These are phyloP conservation scores for Coemansia linderi DNA, from an alignment of 371 early-diverging fungal species.

Conservation along the genomic window DNA sequence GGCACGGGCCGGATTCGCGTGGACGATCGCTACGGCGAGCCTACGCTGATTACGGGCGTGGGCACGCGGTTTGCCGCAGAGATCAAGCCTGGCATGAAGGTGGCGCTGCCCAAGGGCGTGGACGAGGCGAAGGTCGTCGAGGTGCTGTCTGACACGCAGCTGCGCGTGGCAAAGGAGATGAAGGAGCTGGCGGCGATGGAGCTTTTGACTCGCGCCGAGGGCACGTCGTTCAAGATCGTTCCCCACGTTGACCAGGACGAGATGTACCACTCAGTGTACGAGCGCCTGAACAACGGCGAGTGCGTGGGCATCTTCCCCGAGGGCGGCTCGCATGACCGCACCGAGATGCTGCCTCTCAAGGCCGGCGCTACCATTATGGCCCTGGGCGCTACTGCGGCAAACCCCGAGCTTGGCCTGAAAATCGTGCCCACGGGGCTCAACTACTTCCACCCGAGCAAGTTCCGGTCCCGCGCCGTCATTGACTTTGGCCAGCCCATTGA, in stretches of 20 bases:
- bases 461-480: slow-evolving; percentile 93
- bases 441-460: slow-evolving; percentile 95
- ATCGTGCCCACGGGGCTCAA: slow-evolving; percentile 92
- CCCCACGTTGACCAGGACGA: slow-evolving; percentile 89
- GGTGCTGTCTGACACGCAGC: slow-evolving; percentile 79
- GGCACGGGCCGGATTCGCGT: slow-evolving; percentile 74
- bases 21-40: slow-evolving; percentile 65
- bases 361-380: slow-evolving; percentile 92
- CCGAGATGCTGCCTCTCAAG: slow-evolving; percentile 94
- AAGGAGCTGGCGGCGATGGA: slow-evolving; percentile 68
- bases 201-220: slow-evolving; percentile 60
- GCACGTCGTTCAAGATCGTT: slow-evolving; percentile 70
- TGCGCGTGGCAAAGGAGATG: slow-evolving; percentile 66
- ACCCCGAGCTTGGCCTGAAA: slow-evolving; percentile 85
- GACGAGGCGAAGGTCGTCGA: slow-evolving; percentile 71
- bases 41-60: slow-evolving; percentile 67
- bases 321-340: slow-evolving; percentile 95
- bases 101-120: slow-evolving; percentile 65
- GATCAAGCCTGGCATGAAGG: slow-evolving; percentile 61
- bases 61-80: slow-evolving; percentile 73
- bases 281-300: slow-evolving; percentile 70
- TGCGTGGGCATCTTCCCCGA: slow-evolving; percentile 97
- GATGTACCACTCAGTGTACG: slow-evolving; percentile 82
- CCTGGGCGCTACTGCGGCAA: slow-evolving; percentile 87
- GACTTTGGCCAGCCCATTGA: slow-evolving; percentile 91